phyloP scores from a whole-genome alignment of 495 filamentous ascomycete genomes.

The Podospora sp. region DNA sequence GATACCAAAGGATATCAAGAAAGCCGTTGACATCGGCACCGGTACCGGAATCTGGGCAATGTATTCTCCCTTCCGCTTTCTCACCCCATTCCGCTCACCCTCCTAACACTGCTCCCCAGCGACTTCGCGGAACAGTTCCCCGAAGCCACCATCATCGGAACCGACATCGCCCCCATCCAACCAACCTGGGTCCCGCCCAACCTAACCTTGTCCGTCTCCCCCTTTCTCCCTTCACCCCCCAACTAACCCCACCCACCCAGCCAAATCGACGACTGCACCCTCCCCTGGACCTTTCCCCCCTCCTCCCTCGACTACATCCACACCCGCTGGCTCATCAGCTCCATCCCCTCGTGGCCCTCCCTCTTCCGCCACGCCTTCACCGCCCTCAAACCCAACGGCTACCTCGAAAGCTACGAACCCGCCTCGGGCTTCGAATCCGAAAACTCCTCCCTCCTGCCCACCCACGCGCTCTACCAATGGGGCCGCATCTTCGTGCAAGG shows the following conservation, averaged over 20 bases:
- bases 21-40: neutral
- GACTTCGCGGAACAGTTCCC: neutral
- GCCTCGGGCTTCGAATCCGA: slow-evolving; percentile 28
- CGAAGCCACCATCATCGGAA: neutral
- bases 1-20: neutral
- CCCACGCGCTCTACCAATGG: slow-evolving; percentile 39
- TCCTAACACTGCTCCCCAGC: neutral
- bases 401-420: slow-evolving; percentile 30
- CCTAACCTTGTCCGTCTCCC: neutral
- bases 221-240: neutral
- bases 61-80: neutral
- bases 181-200: neutral
- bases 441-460: slow-evolving; percentile 27
- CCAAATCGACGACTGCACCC: slow-evolving; percentile 57
- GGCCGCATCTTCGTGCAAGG: slow-evolving; percentile 30
- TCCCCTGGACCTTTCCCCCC: slow-evolving; percentile 52
- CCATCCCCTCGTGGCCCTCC: slow-evolving; percentile 58
- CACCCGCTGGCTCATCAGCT: slow-evolving; percentile 55
- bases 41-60: neutral
- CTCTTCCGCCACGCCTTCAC: slow-evolving; percentile 39
- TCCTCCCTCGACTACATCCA: slow-evolving; percentile 67
- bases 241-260: neutral
- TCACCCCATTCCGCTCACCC: neutral
- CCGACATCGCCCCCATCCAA: neutral
- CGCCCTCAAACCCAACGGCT: slow-evolving; percentile 43